Base-by-base conservation (phyloP, 2,329 filamentous ascomycete genomes). In the Fusarium pininemorale region DNA sequence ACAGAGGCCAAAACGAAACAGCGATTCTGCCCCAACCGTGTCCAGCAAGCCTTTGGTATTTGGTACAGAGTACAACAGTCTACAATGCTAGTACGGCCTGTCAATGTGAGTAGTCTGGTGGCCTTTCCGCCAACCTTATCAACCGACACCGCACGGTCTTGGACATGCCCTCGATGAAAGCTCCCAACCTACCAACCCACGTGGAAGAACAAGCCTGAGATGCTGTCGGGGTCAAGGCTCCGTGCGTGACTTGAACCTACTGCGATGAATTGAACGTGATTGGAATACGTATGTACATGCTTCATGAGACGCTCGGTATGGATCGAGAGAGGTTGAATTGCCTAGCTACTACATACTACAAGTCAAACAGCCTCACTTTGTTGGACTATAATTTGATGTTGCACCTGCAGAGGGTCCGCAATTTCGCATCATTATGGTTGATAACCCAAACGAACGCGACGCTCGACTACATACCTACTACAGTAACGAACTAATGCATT, bases 81-180 rank as follows among this genome's bases (percentile, higher is more conserved):
- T 51, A 37, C 32, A 22, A 35, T 28, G 16, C 32, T 50, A 38
- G 42, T 20, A 58, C 13, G 22, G 41, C 30, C 55, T 58, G 30
- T 58, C 42, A 38, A 28, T 30, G 41, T 22, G 20, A 44, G 24
- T 53, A 55, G 37, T 41, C 37, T 28, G 51, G 37, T 42, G 37
- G 26, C 51, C 32, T 60, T 39, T 54, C 45, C 44, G 32, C 50
- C 57, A 32, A 60, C 45, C 64, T 73, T 70, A 65, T 70, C 63
- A 58, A 70, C 47, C 39, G 24, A 59, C 35, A 70, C 71, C 59
- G 72, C 76, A 76, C 69, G 72, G 59, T 24, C 61, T 48, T 45
- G 55, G 66, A 68, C 69, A 68, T 70, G 59, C 69, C 61, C 61
- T 67, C 60, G 57, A 59, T 63, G 37, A 63, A 63, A 64, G 50